These are phyloP conservation scores for Colletotrichum coccodes DNA, from an alignment of 2,329 filamentous ascomycete genomes.

Conservation along the genomic window DNA sequence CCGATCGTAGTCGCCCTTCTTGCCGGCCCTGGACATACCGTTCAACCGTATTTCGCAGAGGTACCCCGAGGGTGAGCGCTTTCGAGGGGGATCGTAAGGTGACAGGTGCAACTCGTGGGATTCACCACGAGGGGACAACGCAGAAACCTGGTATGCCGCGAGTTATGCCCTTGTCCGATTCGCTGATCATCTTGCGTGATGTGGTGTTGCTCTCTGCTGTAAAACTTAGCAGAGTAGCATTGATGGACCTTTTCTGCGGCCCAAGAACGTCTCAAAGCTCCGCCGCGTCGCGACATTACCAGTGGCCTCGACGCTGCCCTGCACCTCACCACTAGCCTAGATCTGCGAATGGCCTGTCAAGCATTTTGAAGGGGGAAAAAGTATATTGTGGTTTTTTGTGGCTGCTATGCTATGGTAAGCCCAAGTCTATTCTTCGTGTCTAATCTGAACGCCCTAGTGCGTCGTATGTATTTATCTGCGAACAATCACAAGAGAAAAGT, in stretches of 20 bases:
- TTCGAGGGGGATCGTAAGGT: neutral
- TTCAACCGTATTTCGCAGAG: too few species aligned
- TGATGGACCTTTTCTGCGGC: neutral
- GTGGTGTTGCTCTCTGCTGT: neutral
- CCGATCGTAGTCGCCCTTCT: too few species aligned
- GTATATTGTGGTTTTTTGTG: neutral
- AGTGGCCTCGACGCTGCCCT: too few species aligned
- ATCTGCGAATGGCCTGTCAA: neutral
- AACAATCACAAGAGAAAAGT: neutral
- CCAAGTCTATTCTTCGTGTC: neutral
- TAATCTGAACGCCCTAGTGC: neutral
- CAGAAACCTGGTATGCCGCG: conserved; percentile 12
- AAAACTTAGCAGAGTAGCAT: conserved; percentile 3
- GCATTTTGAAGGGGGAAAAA: neutral
- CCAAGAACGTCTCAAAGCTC: too few species aligned
- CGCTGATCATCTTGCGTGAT: neutral
- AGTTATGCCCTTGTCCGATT: neutral
- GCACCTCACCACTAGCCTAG: too few species aligned
- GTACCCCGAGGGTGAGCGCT: too few species aligned
- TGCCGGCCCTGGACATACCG: too few species aligned
- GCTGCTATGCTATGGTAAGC: neutral
- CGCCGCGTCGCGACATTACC: too few species aligned
- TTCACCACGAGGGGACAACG: neutral
- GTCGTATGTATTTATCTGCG: neutral
- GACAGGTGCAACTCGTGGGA: neutral